Base-by-base conservation (phyloP, 1,284 basidiomycete genomes). In the Butyriboletus appendiculatus region DNA sequence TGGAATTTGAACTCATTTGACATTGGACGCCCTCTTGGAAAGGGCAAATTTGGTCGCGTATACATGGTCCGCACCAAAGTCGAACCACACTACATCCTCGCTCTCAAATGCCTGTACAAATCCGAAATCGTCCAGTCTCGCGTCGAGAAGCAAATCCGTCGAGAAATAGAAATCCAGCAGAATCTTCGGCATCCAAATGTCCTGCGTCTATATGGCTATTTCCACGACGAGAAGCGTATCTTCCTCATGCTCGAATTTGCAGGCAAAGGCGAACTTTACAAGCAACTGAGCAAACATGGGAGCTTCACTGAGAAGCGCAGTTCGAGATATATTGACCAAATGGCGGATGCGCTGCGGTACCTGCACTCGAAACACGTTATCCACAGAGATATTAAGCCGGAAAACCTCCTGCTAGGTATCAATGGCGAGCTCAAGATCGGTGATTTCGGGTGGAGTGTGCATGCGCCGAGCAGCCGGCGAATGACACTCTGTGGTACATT, bases 401-500 rank as follows among this genome's bases (percentile, higher is more conserved):
- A 98, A 75, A 99, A 99, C 70, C 75, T 99, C 47, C 80, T 99
- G 9, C 77, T 99, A 10, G 96, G 96, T 15, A 86, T 99, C 65
- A 92, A 95, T 61, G 97, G 96, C 42, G 96, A 99, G 70, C 79
- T 99, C 60, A 99, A 99, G 81, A 98, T 99, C 59, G 97, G 87
- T 7, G 97, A 99, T 73, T 99, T 99, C 73, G 97, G 97, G 8
- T 99, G 97, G 96, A 94, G 91, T 66, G 96, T 99, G 3, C 97
- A 99, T 70, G 97, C 97, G 0, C 97, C 96, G 0, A 87, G 93
- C 0, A 93, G 94, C 70, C 77, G 94, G 59, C 76, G 95, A 40
- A 89, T 84, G 69, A 98, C 95, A 0, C 79, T 98, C 5, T 98
- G 96, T 65, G 96, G 96, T 4, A 99, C 97, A 4, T 76, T 98